phyloP scores from a whole-genome alignment of 2,329 filamentous ascomycete species.

The Penicillium polonicum region DNA sequence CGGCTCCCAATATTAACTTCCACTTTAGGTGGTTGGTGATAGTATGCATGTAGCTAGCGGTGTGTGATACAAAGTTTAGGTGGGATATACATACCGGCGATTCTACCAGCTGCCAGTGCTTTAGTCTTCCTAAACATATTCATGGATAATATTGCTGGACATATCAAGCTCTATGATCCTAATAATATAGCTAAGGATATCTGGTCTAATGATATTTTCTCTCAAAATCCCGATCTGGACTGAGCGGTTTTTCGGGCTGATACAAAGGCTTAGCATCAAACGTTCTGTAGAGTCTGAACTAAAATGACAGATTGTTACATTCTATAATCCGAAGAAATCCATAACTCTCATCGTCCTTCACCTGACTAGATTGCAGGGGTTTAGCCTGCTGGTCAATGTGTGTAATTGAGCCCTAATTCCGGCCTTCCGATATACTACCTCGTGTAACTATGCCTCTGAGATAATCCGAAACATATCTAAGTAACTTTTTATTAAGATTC shows the following conservation, averaged over 20 bases:
- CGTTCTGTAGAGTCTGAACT: background rate
- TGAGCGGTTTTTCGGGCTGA: background rate
- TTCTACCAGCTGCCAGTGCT: background rate
- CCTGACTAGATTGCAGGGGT: slow-evolving; percentile 4
- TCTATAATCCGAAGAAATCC: slow-evolving; percentile 1
- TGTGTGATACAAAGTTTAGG: background rate
- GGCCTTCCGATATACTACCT: slow-evolving; percentile 5
- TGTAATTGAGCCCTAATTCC: slow-evolving; percentile 4
- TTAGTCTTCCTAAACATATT: background rate
- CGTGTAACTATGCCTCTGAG: slow-evolving; percentile 3
- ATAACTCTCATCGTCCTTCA: background rate
- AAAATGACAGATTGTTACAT: slow-evolving; percentile 1
- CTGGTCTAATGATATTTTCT: background rate
- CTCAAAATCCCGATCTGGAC: slow-evolving; percentile 1
- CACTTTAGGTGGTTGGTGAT: background rate
- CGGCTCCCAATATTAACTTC: background rate
- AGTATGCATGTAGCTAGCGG: background rate
- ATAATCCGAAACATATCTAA: background rate
- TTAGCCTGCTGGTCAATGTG: background rate
- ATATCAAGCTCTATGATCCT: background rate
- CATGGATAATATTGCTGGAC: background rate
- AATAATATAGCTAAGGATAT: background rate
- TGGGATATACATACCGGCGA: background rate
- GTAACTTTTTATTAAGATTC: background rate
- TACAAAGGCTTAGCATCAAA: slow-evolving; percentile 3